A percentile compares a stretch with the other conserved stretches of the same genome.
These are phyloP conservation scores for Pyrenochaeta sp. DNA, from an alignment of 2,329 filamentous ascomycete species.

Conservation along the genomic window DNA sequence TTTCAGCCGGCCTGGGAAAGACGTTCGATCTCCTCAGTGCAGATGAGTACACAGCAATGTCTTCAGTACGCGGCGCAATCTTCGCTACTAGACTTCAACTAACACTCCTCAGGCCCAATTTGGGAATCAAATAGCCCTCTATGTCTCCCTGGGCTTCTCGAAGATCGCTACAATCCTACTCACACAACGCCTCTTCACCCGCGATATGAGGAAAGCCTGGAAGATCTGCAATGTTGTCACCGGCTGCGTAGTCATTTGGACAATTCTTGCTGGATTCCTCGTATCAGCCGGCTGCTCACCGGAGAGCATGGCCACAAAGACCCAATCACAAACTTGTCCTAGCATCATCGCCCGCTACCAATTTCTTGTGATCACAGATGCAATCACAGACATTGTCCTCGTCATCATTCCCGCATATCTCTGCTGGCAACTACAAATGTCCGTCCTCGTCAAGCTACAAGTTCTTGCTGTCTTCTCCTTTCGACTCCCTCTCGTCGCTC, in stretches of 20 bases:
- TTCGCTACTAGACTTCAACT: not conserved
- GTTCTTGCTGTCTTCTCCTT: constrained; percentile 37
- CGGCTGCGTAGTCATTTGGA: constrained; percentile 28
- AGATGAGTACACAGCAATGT: constrained; percentile 27
- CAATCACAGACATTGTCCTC: constrained; percentile 32
- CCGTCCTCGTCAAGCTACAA: constrained; percentile 31
- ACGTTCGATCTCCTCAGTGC: constrained; percentile 24
- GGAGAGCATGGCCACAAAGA: constrained; percentile 21
- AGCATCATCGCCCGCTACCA: constrained; percentile 26
- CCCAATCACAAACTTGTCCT: constrained; percentile 20
- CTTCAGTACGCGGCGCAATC: constrained; percentile 18
- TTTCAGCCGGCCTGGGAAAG: constrained; percentile 34
- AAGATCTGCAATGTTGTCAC: constrained; percentile 31
- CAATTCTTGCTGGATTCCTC: constrained; percentile 23
- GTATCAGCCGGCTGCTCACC: constrained; percentile 34
- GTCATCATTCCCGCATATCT: constrained; percentile 32
- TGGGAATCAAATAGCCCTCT: constrained; percentile 30
- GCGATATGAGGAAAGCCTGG: constrained; percentile 35
- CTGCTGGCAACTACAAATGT: constrained; percentile 39
- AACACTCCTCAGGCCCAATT: constrained; percentile 18
- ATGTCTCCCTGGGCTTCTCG: constrained; percentile 35
- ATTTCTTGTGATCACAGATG: constrained; percentile 28
- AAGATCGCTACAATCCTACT: constrained; percentile 39
- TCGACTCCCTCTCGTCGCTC: constrained; percentile 26
- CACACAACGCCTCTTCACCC: constrained; percentile 37